Conservation (phyloP, 306 rosid species). For the Pueraria montana region DNA sequence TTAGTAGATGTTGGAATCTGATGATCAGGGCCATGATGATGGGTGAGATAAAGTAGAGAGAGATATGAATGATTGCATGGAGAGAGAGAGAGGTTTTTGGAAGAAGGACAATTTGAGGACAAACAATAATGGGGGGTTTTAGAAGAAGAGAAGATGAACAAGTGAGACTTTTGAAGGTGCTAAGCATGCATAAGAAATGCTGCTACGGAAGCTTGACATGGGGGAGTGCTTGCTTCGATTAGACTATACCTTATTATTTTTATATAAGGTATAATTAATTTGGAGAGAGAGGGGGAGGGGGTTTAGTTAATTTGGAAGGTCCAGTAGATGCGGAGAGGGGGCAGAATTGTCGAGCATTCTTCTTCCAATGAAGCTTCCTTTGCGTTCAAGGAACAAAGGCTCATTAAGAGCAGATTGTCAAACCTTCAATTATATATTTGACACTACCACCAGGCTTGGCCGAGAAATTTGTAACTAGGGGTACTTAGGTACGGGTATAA, state of each 20-base stretch:
- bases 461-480: conserved; percentile 2
- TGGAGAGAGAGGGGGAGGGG: not conserved
- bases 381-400: conserved; percentile 82
- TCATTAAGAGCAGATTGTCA: conserved; percentile 70
- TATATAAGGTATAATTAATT: conserved; percentile 14
- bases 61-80: conserved; percentile 68
- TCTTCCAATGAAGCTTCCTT: conserved; percentile 88
- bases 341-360: conserved; percentile 80
- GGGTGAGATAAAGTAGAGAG: conserved; percentile 53
- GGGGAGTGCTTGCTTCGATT: conserved; percentile 72
- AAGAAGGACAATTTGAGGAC: conserved; percentile 12
- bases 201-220: conserved; percentile 67
- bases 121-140: conserved; percentile 44
- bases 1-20: conserved; percentile 50
- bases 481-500: conserved; percentile 30
- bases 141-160: conserved; percentile 39
- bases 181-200: conserved; percentile 60
- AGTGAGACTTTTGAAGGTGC: conserved; percentile 48
- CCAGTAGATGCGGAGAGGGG: conserved; percentile 69
- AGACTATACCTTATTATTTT: conserved; percentile 49
- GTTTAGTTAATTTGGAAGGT: conserved; percentile 51
- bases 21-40: conserved; percentile 53
- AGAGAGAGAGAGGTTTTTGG: conserved; percentile 19
- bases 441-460: conserved; percentile 28
- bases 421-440: conserved; percentile 61